Percentiles rank a stretch among this genome's conserved stretches.
Conservation (phyloP, 2,329 filamentous ascomycete species). For the Rhexocercosporidium sp. region DNA sequence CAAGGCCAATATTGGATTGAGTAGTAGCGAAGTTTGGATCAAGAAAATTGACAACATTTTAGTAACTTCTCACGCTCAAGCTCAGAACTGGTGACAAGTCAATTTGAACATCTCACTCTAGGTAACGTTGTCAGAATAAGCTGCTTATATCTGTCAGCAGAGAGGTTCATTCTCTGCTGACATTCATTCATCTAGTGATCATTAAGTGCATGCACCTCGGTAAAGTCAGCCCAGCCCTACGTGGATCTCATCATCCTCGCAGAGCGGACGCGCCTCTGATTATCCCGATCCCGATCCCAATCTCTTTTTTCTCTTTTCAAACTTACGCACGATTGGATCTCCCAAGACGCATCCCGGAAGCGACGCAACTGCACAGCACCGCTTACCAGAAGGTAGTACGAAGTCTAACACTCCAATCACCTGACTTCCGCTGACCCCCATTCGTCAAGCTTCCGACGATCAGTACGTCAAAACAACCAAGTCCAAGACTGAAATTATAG, state of each 20-base stretch:
- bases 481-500: constrained; percentile 4
- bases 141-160: constrained; percentile 1
- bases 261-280: no score
- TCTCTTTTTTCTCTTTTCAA: background rate
- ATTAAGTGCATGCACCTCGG: background rate
- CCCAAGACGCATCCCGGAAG: background rate
- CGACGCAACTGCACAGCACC: background rate
- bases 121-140: background rate
- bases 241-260: background rate
- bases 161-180: no score
- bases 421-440: background rate
- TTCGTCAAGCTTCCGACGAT: no score
- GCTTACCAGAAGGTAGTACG: no score
- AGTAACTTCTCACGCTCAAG: background rate
- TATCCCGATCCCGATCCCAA: background rate
- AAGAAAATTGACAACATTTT: background rate
- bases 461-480: no score
- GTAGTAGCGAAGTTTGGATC: background rate
- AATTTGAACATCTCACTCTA: background rate
- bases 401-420: background rate
- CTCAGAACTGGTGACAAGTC: background rate
- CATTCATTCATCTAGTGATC: background rate
- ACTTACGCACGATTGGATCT: no score
- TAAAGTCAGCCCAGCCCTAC: background rate
- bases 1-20: background rate